These are phyloP conservation scores for Globisporangium camurandrum DNA, from an alignment of 352 stramenopile genomes.

Conservation along the genomic window DNA sequence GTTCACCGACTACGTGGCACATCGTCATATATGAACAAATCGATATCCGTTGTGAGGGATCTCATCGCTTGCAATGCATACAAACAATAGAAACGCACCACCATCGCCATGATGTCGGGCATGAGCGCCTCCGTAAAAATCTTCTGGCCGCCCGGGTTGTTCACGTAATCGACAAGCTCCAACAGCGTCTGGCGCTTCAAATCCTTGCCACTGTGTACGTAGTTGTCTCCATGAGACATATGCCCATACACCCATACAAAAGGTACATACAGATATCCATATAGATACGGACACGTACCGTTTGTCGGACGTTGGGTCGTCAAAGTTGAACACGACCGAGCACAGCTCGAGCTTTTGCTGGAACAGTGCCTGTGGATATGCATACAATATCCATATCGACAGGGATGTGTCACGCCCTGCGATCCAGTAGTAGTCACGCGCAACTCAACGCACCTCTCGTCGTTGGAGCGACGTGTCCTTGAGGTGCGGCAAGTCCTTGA, in stretches of 20 bases:
- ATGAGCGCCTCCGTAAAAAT: conserved; percentile 97
- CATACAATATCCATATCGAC: background rate
- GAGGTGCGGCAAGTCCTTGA: conserved; percentile 79
- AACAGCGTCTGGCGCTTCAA: conserved; percentile 98
- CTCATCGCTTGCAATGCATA: background rate
- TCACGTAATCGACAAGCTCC: conserved; percentile 99
- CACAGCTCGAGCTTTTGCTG: conserved; percentile 95
- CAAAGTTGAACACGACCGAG: conserved; percentile 96
- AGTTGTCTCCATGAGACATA: too few species aligned
- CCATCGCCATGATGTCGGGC: conserved; percentile 92
- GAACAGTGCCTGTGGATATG: conserved; percentile 82
- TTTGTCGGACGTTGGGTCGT: conserved; percentile 93
- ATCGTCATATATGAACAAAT: background rate
- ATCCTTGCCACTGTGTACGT: conserved; percentile 78
- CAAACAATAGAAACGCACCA: conserved; percentile 31
- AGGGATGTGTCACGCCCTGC: background rate
- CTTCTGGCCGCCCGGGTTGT: conserved; percentile 92
- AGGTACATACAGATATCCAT: background rate
- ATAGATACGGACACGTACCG: conserved; percentile 27
- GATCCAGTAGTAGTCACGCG: background rate
- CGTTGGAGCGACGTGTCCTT: conserved; percentile 83
- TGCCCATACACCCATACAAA: background rate
- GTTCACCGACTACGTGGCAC: conserved; percentile 68
- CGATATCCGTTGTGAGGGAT: background rate
- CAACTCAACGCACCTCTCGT: conserved; percentile 29